A percentile compares a stretch with the other conserved stretches of the same genome.
These are phyloP conservation scores for Chondrus crispus DNA, from an alignment of 23 red algal species.

Conservation along the genomic window DNA sequence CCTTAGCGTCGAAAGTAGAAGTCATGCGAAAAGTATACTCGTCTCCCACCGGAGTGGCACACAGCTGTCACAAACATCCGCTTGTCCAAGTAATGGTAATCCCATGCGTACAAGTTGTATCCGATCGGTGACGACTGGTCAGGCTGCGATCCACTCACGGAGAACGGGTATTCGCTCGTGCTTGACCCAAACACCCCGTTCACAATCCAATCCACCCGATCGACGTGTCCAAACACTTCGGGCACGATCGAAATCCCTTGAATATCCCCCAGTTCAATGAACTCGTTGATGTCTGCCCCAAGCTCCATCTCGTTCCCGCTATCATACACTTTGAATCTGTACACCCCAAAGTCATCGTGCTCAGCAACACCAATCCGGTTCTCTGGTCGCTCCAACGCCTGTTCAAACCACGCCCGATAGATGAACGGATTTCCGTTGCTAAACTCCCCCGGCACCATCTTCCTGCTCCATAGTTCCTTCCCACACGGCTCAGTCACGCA, in stretches of 20 bases:
- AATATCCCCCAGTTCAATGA: neutral
- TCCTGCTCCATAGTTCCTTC: neutral
- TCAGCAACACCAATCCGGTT: neutral
- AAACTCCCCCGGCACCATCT: neutral
- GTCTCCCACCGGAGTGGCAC: neutral
- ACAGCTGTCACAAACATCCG: constrained; percentile 43
- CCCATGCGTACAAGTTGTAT: constrained; percentile 38
- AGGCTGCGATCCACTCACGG: constrained; percentile 1
- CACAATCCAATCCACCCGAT: constrained; percentile 23
- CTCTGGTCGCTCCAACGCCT: neutral
- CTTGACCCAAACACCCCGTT: neutral
- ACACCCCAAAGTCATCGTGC: neutral
- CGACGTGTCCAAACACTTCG: constrained; percentile 8
- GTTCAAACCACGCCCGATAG: neutral
- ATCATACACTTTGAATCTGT: neutral
- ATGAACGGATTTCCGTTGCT: neutral
- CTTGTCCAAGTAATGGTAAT: constrained; percentile 1
- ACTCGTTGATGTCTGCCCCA: neutral
- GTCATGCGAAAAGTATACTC: constrained; percentile 5
- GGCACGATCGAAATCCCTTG: neutral
- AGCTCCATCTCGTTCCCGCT: neutral
- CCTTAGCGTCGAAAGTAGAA: neutral
- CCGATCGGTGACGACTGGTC: neutral
- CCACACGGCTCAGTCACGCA: neutral
- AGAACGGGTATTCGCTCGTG: neutral